Conservation (phyloP, 768 basidiomycete species). For the Suillus ampliporus region DNA sequence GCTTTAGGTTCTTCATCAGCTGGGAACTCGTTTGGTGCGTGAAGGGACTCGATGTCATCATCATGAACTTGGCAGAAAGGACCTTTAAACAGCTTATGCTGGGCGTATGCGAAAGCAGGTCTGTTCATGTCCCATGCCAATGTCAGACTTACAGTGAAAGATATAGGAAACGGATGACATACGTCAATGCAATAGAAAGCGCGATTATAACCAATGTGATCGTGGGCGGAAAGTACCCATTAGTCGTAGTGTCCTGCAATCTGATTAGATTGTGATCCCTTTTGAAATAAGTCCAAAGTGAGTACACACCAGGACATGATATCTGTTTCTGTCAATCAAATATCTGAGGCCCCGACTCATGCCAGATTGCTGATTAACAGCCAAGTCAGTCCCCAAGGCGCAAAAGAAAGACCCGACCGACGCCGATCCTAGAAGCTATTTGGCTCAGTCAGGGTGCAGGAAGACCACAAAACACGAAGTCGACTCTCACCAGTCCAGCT, state of each 20-base stretch:
- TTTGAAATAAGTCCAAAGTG: background rate
- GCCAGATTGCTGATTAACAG: constrained; percentile 61
- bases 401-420: constrained; percentile 66
- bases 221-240: constrained; percentile 56
- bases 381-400: constrained; percentile 60
- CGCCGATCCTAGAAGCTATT: constrained; percentile 44
- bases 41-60: constrained; percentile 33
- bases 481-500: constrained; percentile 53
- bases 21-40: constrained; percentile 26
- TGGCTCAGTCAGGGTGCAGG: background rate
- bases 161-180: constrained; percentile 30
- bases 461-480: background rate
- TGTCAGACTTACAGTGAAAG: background rate
- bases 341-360: constrained; percentile 68
- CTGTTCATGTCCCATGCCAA: constrained; percentile 34
- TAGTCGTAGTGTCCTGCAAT: constrained; percentile 51
- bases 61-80: constrained; percentile 48
- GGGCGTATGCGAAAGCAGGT: constrained; percentile 56
- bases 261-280: constrained; percentile 10
- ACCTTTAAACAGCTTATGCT: constrained; percentile 56
- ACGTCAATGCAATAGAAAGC: constrained; percentile 62
- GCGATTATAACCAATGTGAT: constrained; percentile 56
- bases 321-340: constrained; percentile 65
- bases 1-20: constrained; percentile 27
- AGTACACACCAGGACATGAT: constrained; percentile 56